phyloP scores from a whole-genome alignment of 768 basidiomycete species.

The Pisolithus albus region DNA sequence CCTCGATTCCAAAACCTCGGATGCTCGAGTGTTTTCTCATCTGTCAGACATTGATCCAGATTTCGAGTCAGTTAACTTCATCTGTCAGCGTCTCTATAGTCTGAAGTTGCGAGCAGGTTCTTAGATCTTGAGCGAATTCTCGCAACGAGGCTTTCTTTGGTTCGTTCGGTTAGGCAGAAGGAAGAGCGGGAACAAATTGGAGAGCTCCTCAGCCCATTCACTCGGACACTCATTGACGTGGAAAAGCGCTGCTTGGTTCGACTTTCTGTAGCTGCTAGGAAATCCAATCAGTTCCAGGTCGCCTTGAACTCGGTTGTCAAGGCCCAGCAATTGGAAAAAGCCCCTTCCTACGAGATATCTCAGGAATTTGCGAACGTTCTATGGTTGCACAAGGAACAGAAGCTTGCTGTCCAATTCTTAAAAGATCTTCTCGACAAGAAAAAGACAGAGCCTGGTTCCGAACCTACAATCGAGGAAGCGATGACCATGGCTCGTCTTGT shows the following conservation, averaged over 20 bases:
- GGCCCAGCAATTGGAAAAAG: constrained; percentile 55
- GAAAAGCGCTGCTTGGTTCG: constrained; percentile 68
- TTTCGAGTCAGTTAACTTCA: constrained; percentile 54
- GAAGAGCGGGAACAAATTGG: constrained; percentile 77
- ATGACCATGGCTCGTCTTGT: constrained; percentile 63
- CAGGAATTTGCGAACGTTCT: constrained; percentile 86
- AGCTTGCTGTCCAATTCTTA: constrained; percentile 70
- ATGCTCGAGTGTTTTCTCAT: constrained; percentile 32
- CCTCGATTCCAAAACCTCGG: constrained; percentile 29
- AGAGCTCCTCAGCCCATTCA: constrained; percentile 50
- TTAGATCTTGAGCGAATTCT: constrained; percentile 66
- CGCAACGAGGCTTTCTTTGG: constrained; percentile 75
- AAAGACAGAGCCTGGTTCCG: background rate
- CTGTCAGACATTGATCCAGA: constrained; percentile 44
- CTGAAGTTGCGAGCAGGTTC: constrained; percentile 47
- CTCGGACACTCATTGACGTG: constrained; percentile 42
- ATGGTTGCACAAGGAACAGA: constrained; percentile 84
- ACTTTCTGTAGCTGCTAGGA: constrained; percentile 66
- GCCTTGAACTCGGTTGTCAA: constrained; percentile 80
- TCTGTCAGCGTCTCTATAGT: background rate
- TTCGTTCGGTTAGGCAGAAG: constrained; percentile 60
- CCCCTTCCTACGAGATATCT: constrained; percentile 47
- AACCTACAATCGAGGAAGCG: constrained; percentile 25
- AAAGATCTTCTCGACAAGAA: constrained; percentile 29
- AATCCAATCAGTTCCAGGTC: constrained; percentile 63